Conservation (phyloP, 2,329 filamentous ascomycete genomes). For the Pseudogymnoascus sp. region DNA sequence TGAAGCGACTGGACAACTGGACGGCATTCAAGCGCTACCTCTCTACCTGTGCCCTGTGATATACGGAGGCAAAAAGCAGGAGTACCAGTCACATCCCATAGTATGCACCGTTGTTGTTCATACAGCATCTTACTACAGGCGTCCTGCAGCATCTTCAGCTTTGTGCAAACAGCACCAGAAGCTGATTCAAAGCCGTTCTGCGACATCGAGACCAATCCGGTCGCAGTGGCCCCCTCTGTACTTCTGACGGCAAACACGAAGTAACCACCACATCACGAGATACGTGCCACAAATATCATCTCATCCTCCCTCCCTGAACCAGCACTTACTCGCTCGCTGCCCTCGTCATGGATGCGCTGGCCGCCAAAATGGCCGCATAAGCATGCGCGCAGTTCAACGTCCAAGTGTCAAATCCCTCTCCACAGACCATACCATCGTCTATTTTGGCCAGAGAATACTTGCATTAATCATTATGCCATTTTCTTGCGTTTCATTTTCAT, state of each 20-base stretch:
- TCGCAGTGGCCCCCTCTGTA: neutral
- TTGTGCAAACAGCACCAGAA: conserved; percentile 4
- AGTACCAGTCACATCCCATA: conserved; percentile 7
- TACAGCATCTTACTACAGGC: conserved; percentile 5
- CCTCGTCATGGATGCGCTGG: neutral
- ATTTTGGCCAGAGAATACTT: neutral
- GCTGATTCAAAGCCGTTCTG: conserved; percentile 1
- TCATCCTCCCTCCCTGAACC: neutral
- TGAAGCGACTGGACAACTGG: neutral
- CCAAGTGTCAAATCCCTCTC: neutral
- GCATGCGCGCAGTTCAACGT: neutral
- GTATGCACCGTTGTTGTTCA: conserved; percentile 7
- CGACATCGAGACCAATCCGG: neutral
- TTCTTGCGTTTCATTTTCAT: neutral
- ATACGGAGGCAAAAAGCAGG: neutral
- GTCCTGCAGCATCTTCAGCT: conserved; percentile 3
- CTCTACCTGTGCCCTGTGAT: neutral
- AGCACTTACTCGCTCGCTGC: neutral
- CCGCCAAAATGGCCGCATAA: neutral
- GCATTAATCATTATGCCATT: neutral
- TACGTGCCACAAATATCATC: conserved; percentile 9
- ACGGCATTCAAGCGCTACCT: neutral
- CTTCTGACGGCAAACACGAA: neutral
- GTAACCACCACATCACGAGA: conserved; percentile 1
- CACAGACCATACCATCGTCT: neutral